Evolutionary conservation across 129 eudicot genomes (phyloP), one percentile per base, ranked within the genome.

Genomic region (Ambrosia artemisiifolia): DNA sequence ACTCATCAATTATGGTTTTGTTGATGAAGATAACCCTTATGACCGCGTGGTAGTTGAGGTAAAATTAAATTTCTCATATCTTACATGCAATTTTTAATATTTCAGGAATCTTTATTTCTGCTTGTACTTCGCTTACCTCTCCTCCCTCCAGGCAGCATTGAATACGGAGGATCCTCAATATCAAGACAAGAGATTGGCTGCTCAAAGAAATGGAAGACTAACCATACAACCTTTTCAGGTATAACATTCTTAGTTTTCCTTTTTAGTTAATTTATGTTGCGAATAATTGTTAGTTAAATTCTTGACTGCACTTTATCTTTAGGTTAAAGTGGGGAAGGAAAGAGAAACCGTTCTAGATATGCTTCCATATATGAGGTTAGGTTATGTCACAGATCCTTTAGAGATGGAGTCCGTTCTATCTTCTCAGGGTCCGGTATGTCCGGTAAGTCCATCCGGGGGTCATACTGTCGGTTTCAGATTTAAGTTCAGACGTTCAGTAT

Each of bases 91-190:
- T 48, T 30, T 12, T 47, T 60, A 60, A 1, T 32, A 17, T 33
- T 70, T 56, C 53, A 17, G 63, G 59, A 68, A 67, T 40, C n/a
- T 13, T 7, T 34, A 20, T 34, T 14, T 77, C 40, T 74, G 57
- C 44, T 70, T 74, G 14, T 69, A 42, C 59, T 64, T 44, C 34
- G 46, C 69, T 48, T n/a, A 63, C 30, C 54, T 64, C 38, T 59
- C 68, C 65, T 53, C 16, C 67, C 54, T 71, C 42, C 82, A 94
- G 98, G 97, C 96, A 71, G 89, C 98, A 38, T 72, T 94, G 65
- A 88, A 88, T 74, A 94, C 98, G 16, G 96, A 94, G 73, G 98
- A 94, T 86, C 98, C 98, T 75, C 98, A 85, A 79, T 94, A 94
- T 83, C 98, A 94, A 74, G 98, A 94, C 34, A 94, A 94, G 84